Conservation (phyloP, 129 eudicot genomes). For the Chrysanthemum makinoi region DNA sequence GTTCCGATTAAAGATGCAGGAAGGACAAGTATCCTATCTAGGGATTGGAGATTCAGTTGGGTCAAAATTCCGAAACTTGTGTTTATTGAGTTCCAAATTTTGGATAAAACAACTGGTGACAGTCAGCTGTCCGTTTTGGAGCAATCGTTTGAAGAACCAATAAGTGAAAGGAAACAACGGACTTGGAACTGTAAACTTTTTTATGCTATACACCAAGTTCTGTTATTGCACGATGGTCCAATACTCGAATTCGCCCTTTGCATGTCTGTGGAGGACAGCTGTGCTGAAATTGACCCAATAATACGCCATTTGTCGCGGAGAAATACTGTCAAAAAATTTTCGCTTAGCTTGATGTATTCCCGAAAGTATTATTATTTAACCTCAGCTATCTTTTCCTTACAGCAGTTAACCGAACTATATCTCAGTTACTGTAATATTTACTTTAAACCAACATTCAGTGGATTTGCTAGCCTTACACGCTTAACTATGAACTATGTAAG, state of each 20-base stretch:
- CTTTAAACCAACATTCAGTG: not conserved
- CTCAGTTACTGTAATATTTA: not conserved
- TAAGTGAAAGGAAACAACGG: not conserved
- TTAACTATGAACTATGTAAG: not conserved
- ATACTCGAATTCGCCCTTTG: not conserved
- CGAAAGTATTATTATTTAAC: not conserved
- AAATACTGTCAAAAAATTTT: not conserved
- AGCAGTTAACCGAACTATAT: slow-evolving; percentile 10
- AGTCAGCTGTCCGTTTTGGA: not conserved
- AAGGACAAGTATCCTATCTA: not conserved
- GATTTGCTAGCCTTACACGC: slow-evolving; percentile 1
- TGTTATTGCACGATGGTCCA: not conserved
- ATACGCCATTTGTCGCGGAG: not conserved
- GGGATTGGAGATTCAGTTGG: slow-evolving; percentile 2
- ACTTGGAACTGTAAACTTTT: not conserved
- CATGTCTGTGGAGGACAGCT: not conserved
- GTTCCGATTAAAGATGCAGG: not conserved
- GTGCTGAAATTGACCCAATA: not conserved
- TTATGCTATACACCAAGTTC: not conserved
- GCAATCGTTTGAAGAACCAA: not conserved
- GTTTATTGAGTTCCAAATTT: not conserved
- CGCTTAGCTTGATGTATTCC: not conserved
- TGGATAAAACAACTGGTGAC: not conserved
- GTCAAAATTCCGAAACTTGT: not conserved
- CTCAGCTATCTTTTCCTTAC: not conserved